phyloP scores from a whole-genome alignment of 768 basidiomycete genomes.

The Chalciporus chontae region DNA sequence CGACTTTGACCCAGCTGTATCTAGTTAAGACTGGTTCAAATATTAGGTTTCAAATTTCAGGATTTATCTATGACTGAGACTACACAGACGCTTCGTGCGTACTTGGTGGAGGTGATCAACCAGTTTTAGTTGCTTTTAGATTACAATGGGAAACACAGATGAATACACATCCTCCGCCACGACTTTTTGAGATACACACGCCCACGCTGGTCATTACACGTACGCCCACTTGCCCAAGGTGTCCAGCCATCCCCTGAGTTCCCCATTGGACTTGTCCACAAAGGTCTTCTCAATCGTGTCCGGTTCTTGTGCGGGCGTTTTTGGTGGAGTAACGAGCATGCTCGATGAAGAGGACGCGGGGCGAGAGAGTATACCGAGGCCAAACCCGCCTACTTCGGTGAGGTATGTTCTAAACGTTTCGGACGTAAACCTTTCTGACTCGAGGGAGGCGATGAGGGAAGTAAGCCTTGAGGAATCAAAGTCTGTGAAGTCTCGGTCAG shows the following conservation, averaged over 20 bases:
- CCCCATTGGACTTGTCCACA: slow-evolving; percentile 20
- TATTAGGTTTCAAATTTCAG: no score
- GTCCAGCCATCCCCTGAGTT: slow-evolving; percentile 36
- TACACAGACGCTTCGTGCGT: no score
- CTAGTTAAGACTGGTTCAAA: background rate
- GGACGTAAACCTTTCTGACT: slow-evolving; percentile 30
- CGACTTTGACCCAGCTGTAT: background rate
- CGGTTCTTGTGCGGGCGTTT: slow-evolving; percentile 8
- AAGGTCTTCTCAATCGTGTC: slow-evolving; percentile 25
- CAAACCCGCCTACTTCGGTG: slow-evolving; percentile 90
- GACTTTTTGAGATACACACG: background rate
- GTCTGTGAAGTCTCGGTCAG: slow-evolving; percentile 41
- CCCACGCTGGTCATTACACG: slow-evolving; percentile 20
- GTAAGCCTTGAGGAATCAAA: slow-evolving; percentile 59
- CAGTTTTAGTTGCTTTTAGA: background rate
- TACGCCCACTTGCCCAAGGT: slow-evolving; percentile 38
- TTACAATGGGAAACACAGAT: slow-evolving; percentile 2
- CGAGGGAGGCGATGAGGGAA: slow-evolving; percentile 56
- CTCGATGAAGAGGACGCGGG: slow-evolving; percentile 21
- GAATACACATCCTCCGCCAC: background rate
- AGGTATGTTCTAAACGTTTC: slow-evolving; percentile 54
- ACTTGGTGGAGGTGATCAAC: background rate
- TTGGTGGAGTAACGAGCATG: slow-evolving; percentile 27
- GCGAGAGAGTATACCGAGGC: slow-evolving; percentile 80
- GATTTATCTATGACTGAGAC: no score